Conservation (phyloP, 257 asterid species). For the Fraxinus americana region DNA sequence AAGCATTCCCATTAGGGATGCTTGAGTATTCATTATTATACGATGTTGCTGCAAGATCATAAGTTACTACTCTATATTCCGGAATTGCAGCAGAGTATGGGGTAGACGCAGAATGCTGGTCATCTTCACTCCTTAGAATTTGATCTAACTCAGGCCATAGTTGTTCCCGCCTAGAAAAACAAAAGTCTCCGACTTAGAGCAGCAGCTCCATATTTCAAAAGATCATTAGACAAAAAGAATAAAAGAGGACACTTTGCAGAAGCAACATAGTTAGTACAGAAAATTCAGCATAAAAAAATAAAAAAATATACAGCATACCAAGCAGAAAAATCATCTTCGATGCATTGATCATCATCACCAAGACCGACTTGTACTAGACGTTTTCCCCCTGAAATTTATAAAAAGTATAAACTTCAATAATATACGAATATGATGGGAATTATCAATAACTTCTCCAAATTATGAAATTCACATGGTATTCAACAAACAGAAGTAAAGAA, state of each 20-base stretch:
- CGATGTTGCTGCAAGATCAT: conserved; percentile 42
- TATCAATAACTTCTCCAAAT: neutral
- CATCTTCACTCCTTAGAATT: conserved; percentile 57
- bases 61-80: conserved; percentile 59
- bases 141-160: conserved; percentile 71
- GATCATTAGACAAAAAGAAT: conserved; percentile 10
- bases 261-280: neutral
- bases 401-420: neutral
- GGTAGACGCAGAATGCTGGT: conserved; percentile 45
- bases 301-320: conserved; percentile 43
- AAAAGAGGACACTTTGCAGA: neutral
- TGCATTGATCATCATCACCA: conserved; percentile 85
- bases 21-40: conserved; percentile 41
- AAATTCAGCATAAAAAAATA: neutral
- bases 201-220: conserved; percentile 13
- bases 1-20: conserved; percentile 56
- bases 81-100: conserved; percentile 74
- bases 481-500: neutral
- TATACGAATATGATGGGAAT: neutral
- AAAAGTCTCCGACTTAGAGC: conserved; percentile 21
- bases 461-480: neutral
- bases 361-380: conserved; percentile 62
- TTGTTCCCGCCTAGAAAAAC: conserved; percentile 57
- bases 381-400: conserved; percentile 58
- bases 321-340: conserved; percentile 76